A percentile compares a stretch with the other conserved stretches of the same genome.
Evolutionary conservation across 805 yeast genomes (phyloP).

Genomic region (Metschnikowia matae): DNA sequence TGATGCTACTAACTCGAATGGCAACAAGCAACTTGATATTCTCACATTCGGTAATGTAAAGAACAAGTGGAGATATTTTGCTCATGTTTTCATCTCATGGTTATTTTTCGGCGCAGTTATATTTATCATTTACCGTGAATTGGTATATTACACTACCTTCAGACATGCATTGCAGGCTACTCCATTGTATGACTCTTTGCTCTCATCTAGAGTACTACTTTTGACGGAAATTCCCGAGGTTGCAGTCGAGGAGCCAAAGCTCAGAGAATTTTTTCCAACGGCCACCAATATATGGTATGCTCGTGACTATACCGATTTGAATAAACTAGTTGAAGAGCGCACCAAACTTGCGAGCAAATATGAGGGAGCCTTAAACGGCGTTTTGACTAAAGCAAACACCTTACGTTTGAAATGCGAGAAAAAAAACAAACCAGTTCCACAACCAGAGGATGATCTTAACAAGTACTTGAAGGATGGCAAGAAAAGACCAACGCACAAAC

Average conservation of each 20-base stretch:
- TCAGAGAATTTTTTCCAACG: slow-evolving; percentile 61
- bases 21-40: slow-evolving; percentile 55
- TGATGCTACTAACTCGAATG: slow-evolving; percentile 65
- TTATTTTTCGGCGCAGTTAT: slow-evolving; percentile 60
- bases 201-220: slow-evolving; percentile 68
- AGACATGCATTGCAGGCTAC: slow-evolving; percentile 73
- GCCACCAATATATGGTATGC: slow-evolving; percentile 58
- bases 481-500: slow-evolving; percentile 80
- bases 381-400: slow-evolving; percentile 56
- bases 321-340: slow-evolving; percentile 58
- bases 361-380: slow-evolving; percentile 62
- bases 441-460: slow-evolving; percentile 52
- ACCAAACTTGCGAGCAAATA: slow-evolving; percentile 55
- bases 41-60: slow-evolving; percentile 60
- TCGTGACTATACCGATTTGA: slow-evolving; percentile 56
- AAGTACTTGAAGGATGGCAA: slow-evolving; percentile 61
- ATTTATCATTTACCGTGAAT: slow-evolving; percentile 67
- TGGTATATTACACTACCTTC: slow-evolving; percentile 64
- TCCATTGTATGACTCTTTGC: slow-evolving; percentile 65
- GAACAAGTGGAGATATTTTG: slow-evolving; percentile 62
- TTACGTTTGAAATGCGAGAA: slow-evolving; percentile 52
- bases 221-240: slow-evolving; percentile 61
- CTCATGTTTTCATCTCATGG: slow-evolving; percentile 78
- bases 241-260: slow-evolving; percentile 42
- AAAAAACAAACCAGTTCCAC: slow-evolving; percentile 52